Conservation (phyloP, 306 rosid species). For the Chamaecrista fasciculata region DNA sequence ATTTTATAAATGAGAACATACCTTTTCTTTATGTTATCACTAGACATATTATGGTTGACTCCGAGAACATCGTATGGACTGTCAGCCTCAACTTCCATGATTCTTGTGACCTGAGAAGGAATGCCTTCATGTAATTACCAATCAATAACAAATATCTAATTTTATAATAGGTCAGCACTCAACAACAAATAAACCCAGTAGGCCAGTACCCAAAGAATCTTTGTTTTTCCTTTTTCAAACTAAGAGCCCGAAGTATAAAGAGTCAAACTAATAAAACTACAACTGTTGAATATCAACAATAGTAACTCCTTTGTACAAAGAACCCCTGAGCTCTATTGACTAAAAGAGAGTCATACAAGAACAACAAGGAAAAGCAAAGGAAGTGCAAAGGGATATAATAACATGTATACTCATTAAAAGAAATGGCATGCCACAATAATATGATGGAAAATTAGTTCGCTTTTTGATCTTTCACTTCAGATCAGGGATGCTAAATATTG, state of each 20-base stretch:
- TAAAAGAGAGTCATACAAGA: background rate
- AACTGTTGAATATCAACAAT: background rate
- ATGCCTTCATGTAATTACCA: constrained; percentile 21
- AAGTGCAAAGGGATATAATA: background rate
- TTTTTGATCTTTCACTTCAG: background rate
- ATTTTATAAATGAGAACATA: constrained; percentile 26
- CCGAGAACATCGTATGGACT: constrained; percentile 82
- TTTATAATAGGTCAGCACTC: background rate
- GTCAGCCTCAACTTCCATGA: constrained; percentile 68
- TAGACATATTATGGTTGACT: constrained; percentile 71
- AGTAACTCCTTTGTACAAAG: background rate
- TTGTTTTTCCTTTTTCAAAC: too few relatives aligned
- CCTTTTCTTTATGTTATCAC: constrained; percentile 83
- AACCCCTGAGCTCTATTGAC: background rate
- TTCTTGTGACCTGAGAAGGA: constrained; percentile 76
- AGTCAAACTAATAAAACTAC: background rate
- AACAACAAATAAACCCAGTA: too few relatives aligned
- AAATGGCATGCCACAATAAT: constrained; percentile 4
- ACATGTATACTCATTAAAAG: background rate
- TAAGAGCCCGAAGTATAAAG: background rate
- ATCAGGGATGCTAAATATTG: constrained; percentile 8
- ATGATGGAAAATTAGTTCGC: background rate
- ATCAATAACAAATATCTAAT: constrained; percentile 17
- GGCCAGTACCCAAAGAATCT: too few relatives aligned
- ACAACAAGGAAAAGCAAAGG: background rate